These are phyloP conservation scores for Fomitopsis schrenkii DNA, from an alignment of 1,284 basidiomycete genomes.

Conservation along the genomic window DNA sequence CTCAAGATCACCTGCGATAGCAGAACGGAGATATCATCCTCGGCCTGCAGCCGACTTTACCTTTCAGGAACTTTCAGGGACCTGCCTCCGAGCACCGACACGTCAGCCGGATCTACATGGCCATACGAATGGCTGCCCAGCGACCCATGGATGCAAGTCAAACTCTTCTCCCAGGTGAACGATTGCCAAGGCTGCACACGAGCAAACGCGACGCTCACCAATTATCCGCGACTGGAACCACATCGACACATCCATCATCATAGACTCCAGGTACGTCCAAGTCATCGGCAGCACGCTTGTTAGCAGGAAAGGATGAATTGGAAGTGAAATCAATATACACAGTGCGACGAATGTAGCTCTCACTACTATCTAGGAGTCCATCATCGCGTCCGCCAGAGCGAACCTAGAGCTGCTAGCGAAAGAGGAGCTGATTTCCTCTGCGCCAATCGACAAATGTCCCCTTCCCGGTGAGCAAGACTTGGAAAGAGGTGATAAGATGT, in stretches of 20 bases:
- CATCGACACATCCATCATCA: too few relatives aligned
- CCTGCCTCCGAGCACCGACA: background rate
- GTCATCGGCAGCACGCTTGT: too few relatives aligned
- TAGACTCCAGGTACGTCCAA: too few relatives aligned
- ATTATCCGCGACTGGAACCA: too few relatives aligned
- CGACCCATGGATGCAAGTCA: too few relatives aligned
- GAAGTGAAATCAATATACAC: background rate
- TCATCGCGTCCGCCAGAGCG: constrained; percentile 36
- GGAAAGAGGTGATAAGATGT: constrained; percentile 35
- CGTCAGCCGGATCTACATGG: too few relatives aligned
- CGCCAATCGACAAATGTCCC: constrained; percentile 32
- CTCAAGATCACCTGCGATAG: background rate
- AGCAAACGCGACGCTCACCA: too few relatives aligned
- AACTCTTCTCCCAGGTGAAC: too few relatives aligned
- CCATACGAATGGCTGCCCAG: too few relatives aligned
- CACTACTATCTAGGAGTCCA: constrained; percentile 62
- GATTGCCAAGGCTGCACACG: too few relatives aligned
- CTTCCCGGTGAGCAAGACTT: constrained; percentile 19
- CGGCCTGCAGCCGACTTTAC: background rate
- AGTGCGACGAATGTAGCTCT: constrained; percentile 38
- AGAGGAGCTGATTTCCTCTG: constrained; percentile 33
- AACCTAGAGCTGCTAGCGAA: constrained; percentile 46
- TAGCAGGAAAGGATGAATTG: background rate
- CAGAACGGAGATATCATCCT: background rate
- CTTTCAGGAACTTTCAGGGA: background rate